Evolutionary conservation across 2,329 filamentous ascomycete genomes (phyloP), one percentile per base, ranked within the genome.

Genomic region (Dissoconium aciculare): DNA sequence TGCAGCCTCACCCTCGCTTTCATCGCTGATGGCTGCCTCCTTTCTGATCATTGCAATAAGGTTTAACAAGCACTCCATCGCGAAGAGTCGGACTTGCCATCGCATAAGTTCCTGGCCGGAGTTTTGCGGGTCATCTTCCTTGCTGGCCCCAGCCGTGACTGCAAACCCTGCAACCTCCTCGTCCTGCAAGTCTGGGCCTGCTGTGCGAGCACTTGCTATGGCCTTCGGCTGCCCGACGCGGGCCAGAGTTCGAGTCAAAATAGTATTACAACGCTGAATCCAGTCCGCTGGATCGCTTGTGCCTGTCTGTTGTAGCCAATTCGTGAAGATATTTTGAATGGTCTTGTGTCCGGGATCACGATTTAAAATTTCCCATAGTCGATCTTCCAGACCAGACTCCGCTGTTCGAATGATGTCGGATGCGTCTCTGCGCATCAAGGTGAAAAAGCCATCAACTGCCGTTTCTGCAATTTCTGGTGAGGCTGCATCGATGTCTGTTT

Each of bases 121-220:
- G 13, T 56, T 57, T 21, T 54, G 48, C 11, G 53, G 45, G 21
- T 56, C 45, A 26, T 63, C 59, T 26, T 60, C 57, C 13, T 56
- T 59, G 5, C 53, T 62, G 3, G 63, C 68, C 15, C 73, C 75
- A 15, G 67, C 67, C 1, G 78, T 74, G n/a, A 76, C 71, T 17
- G 85, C 85, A 49, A 98, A 95, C 0, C 89, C 89, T 31, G 89
- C 89, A 19, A 93, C 87, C 53, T 98, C 91, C 52, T 98, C 89
- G 50, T 98, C 89, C 39, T 87, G 79, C 0, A 95, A 59, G 45
- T 98, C 89, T n/a, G 81, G 67, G 9, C 69, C 63, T 3, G 63
- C 60, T 29, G 61, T 64, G 5, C 57, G 52, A n/a, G 31, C 33
- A n/a, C 25, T 44, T 63, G 32, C 34, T 11, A 62, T 57, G 8